These are phyloP conservation scores for Fusarium nygamai DNA, from an alignment of 2,329 filamentous ascomycete genomes.

Conservation along the genomic window DNA sequence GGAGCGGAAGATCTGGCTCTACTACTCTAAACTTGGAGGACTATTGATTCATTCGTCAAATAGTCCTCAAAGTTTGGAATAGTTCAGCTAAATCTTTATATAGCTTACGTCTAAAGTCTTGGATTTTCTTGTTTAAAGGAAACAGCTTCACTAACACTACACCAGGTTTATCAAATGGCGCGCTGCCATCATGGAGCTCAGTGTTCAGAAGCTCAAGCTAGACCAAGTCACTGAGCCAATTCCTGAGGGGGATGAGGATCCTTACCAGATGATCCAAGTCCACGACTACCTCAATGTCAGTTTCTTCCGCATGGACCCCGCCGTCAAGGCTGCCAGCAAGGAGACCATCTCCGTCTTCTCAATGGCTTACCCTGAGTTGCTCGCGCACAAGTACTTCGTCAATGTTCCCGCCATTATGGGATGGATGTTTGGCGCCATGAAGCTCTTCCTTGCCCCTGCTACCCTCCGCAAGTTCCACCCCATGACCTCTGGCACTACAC, in stretches of 20 bases:
- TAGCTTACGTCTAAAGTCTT: background rate
- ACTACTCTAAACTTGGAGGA: background rate
- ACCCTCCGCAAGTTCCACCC: slow-evolving; percentile 84
- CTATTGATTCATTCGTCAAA: background rate
- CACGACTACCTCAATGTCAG: slow-evolving; percentile 92
- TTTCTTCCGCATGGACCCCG: slow-evolving; percentile 83
- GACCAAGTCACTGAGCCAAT: slow-evolving; percentile 74
- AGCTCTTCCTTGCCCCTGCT: slow-evolving; percentile 77
- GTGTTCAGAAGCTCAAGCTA: slow-evolving; percentile 78
- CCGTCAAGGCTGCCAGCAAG: slow-evolving; percentile 78
- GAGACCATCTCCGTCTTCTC: slow-evolving; percentile 86
- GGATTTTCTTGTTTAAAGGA: background rate
- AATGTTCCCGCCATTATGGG: slow-evolving; percentile 94
- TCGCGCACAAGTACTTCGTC: slow-evolving; percentile 90
- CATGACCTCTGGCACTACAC: slow-evolving; percentile 75
- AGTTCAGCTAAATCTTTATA: background rate
- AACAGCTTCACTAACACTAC: slow-evolving; percentile 14
- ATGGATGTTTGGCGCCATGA: slow-evolving; percentile 81
- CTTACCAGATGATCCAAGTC: slow-evolving; percentile 90
- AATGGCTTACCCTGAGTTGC: slow-evolving; percentile 86
- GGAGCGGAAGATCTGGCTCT: background rate
- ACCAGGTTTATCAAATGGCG: slow-evolving; percentile 88
- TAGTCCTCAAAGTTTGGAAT: background rate
- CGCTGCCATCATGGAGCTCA: slow-evolving; percentile 88
- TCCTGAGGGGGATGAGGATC: slow-evolving; percentile 78